These are phyloP conservation scores for Pistacia atlantica DNA, from an alignment of 345 rosid species.

Conservation along the genomic window DNA sequence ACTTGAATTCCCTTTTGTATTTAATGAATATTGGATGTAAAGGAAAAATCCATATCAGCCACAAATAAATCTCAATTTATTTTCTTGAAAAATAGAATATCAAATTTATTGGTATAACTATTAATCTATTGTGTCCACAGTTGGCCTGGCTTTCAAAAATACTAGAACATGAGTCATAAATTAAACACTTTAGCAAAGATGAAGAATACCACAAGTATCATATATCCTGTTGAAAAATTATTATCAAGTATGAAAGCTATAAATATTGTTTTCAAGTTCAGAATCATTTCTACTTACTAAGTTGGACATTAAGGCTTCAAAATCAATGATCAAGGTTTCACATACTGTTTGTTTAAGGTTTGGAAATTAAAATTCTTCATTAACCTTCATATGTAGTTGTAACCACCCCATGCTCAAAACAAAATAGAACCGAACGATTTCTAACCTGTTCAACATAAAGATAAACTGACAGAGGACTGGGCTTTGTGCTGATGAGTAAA, in stretches of 20 bases:
- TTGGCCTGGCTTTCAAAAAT: neutral
- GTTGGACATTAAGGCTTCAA: neutral
- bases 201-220: neutral
- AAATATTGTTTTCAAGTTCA: neutral
- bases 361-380: neutral
- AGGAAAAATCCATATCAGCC: neutral
- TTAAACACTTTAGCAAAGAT: neutral
- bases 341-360: neutral
- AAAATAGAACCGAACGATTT: slow-evolving; percentile 2
- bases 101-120: neutral
- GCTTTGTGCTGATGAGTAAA: slow-evolving; percentile 50
- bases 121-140: neutral
- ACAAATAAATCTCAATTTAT: neutral
- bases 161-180: neutral
- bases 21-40: neutral
- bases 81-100: neutral
- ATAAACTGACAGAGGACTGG: slow-evolving; percentile 54
- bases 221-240: neutral
- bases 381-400: neutral
- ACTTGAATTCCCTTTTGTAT: neutral
- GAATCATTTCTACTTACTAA: slow-evolving; percentile 3
- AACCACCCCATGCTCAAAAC: neutral
- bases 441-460: slow-evolving; percentile 51
- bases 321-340: neutral
- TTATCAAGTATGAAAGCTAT: neutral